Evolutionary conservation across 768 basidiomycete species (phyloP).

Genomic region (Tulasnella sp.): DNA sequence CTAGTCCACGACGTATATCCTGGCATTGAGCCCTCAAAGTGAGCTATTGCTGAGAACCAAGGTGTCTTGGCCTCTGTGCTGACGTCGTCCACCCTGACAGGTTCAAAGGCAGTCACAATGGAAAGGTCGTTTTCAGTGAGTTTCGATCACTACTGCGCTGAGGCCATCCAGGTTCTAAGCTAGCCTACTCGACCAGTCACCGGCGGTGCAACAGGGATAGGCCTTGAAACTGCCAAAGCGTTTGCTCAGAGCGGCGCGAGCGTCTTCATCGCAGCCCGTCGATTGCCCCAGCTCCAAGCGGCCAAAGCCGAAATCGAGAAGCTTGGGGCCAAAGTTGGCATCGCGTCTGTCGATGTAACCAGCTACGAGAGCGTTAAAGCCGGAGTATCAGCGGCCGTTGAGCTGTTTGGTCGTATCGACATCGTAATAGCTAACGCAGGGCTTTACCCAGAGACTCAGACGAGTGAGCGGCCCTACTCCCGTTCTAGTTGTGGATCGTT

Average conservation of each 20-base stretch:
- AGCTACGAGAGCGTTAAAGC: conserved; percentile 25
- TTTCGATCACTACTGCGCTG: not conserved
- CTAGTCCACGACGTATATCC: conserved; percentile 28
- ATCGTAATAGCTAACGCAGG: conserved; percentile 30
- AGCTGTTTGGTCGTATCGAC: conserved; percentile 29
- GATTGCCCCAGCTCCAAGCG: conserved; percentile 20
- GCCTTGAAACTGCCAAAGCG: conserved; percentile 26
- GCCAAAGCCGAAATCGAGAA: conserved; percentile 27
- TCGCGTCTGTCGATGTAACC: conserved; percentile 26
- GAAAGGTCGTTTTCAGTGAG: conserved; percentile 28
- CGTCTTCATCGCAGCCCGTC: conserved; percentile 28
- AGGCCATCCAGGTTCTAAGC: not conserved
- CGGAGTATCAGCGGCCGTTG: conserved; percentile 25
- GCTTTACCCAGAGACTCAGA: not conserved
- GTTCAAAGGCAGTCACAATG: conserved; percentile 21
- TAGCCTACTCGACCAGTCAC: conserved; percentile 14
- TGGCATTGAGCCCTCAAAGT: conserved; percentile 26
- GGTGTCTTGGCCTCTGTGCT: not conserved
- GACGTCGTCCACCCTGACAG: not conserved
- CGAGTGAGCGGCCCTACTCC: not conserved
- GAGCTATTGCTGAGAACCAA: conserved; percentile 19
- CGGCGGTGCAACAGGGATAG: conserved; percentile 30
- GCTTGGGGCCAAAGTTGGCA: conserved; percentile 19
- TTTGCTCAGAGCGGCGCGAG: conserved; percentile 29
- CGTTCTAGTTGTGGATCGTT: not conserved